Percentiles rank a stretch among this genome's conserved stretches.
These are phyloP conservation scores for Sergeia podlipaevii DNA, from an alignment of 208 protist genomes.

Conservation along the genomic window DNA sequence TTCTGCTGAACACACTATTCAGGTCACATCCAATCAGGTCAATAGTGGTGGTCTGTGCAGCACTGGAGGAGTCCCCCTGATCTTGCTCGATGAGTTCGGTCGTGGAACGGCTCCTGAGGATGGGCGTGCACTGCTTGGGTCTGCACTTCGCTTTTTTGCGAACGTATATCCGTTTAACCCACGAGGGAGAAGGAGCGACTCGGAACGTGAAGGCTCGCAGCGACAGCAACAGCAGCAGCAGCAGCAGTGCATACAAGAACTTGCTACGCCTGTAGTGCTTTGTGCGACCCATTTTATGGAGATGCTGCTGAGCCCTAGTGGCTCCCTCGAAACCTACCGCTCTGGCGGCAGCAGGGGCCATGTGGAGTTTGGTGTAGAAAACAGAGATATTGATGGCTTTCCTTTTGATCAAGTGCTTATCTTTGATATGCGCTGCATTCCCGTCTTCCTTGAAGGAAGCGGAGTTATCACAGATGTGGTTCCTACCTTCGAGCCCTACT, in stretches of 20 bases:
- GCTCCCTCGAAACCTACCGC: too few species aligned
- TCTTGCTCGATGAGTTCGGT: conserved; percentile 95
- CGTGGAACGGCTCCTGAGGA: conserved; percentile 89
- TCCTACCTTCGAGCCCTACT: conserved; percentile 33
- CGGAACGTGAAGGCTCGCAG: too few species aligned
- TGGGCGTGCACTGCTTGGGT: conserved; percentile 76
- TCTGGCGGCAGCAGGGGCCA: too few species aligned
- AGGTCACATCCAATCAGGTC: neutral
- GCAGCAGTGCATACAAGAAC: neutral
- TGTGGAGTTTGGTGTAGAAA: too few species aligned
- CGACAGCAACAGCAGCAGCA: too few species aligned
- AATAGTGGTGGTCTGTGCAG: neutral
- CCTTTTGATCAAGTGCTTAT: conserved; percentile 37
- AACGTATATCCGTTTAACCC: neutral
- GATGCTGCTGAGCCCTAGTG: too few species aligned
- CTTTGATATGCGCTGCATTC: conserved; percentile 36
- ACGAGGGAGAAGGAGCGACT: neutral
- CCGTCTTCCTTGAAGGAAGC: conserved; percentile 17
- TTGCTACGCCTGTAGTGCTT: conserved; percentile 33
- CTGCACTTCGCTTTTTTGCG: conserved; percentile 48
- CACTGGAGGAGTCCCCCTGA: conserved; percentile 26
- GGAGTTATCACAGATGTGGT: conserved; percentile 23
- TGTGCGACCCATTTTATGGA: conserved; percentile 77
- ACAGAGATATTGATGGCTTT: conserved; percentile 9
- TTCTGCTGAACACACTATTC: neutral